Base-by-base conservation (phyloP, 2,329 filamentous ascomycete species). In the Venturia carpophila region DNA sequence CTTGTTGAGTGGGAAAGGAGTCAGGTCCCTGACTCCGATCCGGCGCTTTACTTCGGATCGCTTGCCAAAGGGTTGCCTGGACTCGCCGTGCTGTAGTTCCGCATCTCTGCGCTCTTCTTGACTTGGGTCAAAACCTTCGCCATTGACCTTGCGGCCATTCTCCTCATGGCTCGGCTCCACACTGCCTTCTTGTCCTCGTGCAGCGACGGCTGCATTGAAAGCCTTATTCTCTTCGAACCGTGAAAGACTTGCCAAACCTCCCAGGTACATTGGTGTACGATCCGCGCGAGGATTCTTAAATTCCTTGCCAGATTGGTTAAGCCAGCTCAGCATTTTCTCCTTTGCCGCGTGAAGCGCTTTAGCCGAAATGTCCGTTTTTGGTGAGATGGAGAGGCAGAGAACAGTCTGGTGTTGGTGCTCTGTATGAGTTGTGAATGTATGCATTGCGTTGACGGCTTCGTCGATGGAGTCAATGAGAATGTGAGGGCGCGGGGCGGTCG, bases 1-100 rank as follows among this genome's bases (percentile, higher is more conserved):
- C 5, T 77, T 78, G 74, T 96, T 96, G 62, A 84, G 73, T 0
- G 91, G 91, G 69, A 94, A 96, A 0, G 90, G 91, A 6, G 69
- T 70, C 21, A 77, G 69, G 66, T 74, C 60, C 13, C 2, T 21
- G 21, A 10, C 3, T 19, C 60, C 30, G 1, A 37, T 5, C 1
- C 1, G 43, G 19, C 60, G 60, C 11, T 11, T 27, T 61, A 17
- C 17, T 24, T 9, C 17, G n/a, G 13, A 3, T 45, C 17, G 15
- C 17, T n/a, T 19, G 37, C 39, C 6, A 27, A 9, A 41, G 15
- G 39, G 39, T 13, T 39, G 19, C 19, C 60, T 13, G 10, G 4
- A 5, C 52, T 19, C 27, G 7, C n/a, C 24, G 15, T 15, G 9
- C n/a, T 21, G 21, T 13, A 3, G 1, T 34, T 42, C 37, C 0